phyloP scores from a whole-genome alignment of 768 basidiomycete genomes.

The Mycena olivaceomarginata region DNA sequence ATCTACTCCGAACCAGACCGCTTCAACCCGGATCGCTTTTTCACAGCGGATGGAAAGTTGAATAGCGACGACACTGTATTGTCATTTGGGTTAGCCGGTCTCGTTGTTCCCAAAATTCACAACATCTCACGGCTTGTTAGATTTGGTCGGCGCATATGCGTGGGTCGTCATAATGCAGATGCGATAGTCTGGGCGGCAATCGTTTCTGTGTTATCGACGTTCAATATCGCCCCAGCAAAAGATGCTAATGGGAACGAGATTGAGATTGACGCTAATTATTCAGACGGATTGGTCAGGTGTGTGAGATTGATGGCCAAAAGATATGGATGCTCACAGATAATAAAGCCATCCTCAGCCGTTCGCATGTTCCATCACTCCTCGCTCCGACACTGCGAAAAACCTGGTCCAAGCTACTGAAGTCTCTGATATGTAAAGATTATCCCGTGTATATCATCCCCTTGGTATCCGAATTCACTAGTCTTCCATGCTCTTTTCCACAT shows the following conservation, averaged over 20 bases:
- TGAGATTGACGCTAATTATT: conserved; percentile 18
- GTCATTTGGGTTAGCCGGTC: conserved; percentile 26
- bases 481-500: too few species aligned
- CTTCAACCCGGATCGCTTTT: conserved; percentile 54
- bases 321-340: background rate
- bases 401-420: background rate
- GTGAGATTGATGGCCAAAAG: background rate
- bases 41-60: conserved; percentile 41
- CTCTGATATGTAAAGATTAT: too few species aligned
- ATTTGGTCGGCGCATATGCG: conserved; percentile 36
- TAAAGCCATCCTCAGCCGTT: conserved; percentile 18
- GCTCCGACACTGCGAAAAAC: conserved; percentile 16
- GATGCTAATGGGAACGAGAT: conserved; percentile 71
- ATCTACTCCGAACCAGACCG: conserved; percentile 51
- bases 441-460: too few species aligned
- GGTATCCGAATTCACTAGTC: too few species aligned
- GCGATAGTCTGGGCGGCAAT: conserved; percentile 27
- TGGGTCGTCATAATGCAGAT: conserved; percentile 25
- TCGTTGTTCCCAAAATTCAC: background rate
- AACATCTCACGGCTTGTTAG: background rate
- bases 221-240: conserved; percentile 51
- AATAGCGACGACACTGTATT: conserved; percentile 24
- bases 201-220: conserved; percentile 25
- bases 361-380: conserved; percentile 25
- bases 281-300: conserved; percentile 23